These are phyloP conservation scores for Phoenix roebelenii DNA, from an alignment of 176 grass and related monocot species.

Conservation along the genomic window DNA sequence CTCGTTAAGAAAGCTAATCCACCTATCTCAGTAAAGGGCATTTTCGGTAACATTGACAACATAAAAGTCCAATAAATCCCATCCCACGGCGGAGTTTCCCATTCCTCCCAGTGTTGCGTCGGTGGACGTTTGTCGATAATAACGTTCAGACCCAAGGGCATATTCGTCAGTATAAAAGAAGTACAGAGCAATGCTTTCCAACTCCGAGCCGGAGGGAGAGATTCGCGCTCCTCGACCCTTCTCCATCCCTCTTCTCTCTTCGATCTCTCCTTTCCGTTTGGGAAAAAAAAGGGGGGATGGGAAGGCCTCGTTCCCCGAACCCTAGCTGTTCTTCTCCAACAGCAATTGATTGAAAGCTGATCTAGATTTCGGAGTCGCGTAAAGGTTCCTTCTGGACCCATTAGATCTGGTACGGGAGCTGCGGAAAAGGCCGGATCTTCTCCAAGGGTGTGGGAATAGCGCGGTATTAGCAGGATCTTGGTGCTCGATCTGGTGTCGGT, in stretches of 20 bases:
- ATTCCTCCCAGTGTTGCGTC: too few relatives aligned
- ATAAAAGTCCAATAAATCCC: too few relatives aligned
- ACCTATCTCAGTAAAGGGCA: too few relatives aligned
- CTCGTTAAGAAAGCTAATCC: too few relatives aligned
- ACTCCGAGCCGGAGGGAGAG: not conserved
- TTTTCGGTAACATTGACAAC: too few relatives aligned
- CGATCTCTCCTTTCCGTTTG: not conserved
- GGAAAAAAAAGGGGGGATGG: too few relatives aligned
- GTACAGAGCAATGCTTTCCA: not conserved
- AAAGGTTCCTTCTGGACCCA: not conserved
- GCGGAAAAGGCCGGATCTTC: slow-evolving; percentile 12
- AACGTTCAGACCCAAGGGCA: not conserved
- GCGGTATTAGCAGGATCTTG: too few relatives aligned
- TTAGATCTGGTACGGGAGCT: slow-evolving; percentile 4
- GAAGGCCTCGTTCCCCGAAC: slow-evolving; percentile 6
- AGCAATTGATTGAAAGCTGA: not conserved
- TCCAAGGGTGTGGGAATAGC: not conserved
- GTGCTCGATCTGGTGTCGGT: too few relatives aligned
- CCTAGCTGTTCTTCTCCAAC: slow-evolving; percentile 12
- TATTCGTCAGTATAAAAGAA: not conserved
- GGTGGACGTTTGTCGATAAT: too few relatives aligned
- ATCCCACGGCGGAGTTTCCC: too few relatives aligned
- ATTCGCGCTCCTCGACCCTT: slow-evolving; percentile 65
- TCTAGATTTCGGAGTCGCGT: not conserved
- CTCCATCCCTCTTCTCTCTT: not conserved